Evolutionary conservation across 148 eudicot genomes (phyloP), one percentile per base, ranked within the genome.

Genomic region (Simmondsia chinensis): DNA sequence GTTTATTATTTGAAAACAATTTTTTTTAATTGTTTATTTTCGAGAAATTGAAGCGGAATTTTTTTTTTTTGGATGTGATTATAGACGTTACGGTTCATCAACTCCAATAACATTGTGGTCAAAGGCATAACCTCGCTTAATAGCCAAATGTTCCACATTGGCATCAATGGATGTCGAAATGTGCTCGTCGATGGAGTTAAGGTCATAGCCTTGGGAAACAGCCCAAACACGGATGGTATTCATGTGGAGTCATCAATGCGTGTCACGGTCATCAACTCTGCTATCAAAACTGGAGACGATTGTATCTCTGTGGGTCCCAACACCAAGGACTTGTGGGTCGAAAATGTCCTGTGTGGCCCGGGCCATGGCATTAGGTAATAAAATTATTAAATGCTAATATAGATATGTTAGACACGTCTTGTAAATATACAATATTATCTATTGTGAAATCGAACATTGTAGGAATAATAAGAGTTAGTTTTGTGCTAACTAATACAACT

Each of bases 111-210:
- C 9, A 48, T 72, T 7, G 47, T 7, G 27, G 49, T 72, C 32
- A 66, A 32, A 23, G 61, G 65, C 28, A 7, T 72, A 7, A 66
- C 50, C n/a, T 52, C 72, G 12, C 11, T 72, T 13, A 71, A 71
- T 39, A 71, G 76, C 60, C 76, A 71, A 23, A 42, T 65, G 52
- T 65, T 65, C 56, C 76, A 72, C 49, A 48, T 72, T 26, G 56
- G 42, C 6, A 43, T 72, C 39, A 42, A 72, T 31, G 61, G 64
- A 20, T 72, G 69, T 48, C 29, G 33, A 10, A 40, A 61, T 25
- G 64, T 43, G 6, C 57, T 13, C 33, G 7, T 72, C 1, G 57
- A 57, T 30, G 55, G 46, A 9, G 46, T 61, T 4, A 61, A 33
- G 0, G 24, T 61, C 40, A 42, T 42, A 10, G 59, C 59, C 14